Evolutionary conservation across 2,329 filamentous ascomycete genomes (phyloP), one percentile per base, ranked within the genome.

Genomic region (Dactylonectria macrodidyma): DNA sequence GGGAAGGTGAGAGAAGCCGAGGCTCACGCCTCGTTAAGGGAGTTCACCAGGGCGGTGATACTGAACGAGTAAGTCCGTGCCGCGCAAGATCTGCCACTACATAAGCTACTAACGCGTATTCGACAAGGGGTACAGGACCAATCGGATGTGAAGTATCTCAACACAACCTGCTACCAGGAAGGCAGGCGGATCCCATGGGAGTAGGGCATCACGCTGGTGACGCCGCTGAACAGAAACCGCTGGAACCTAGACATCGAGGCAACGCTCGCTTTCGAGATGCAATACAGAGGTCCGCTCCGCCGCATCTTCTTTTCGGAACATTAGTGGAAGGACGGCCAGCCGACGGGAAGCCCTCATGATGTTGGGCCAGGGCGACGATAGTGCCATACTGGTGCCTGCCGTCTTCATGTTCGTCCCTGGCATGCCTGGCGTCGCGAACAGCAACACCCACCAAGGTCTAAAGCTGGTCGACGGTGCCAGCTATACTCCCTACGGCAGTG

Each of bases 191-290:
- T 52, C 16, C 44, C 44, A n/a, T 46, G 44, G n/a, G 57, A 59
- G n/a, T 22, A n/a, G 1, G 57, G 41, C 44, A 34, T 51, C 33
- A 59, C 44, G 10, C 46, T 51, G n/a, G 56, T 59, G 57, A 46
- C 44, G 44, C 44, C 48, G 48, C 48, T 52, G 48, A 52, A 52
- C 7, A 26, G 48, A 5, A 52, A 52, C 24, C 48, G 48, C 24
- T 52, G 48, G 48, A 52, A 52, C 48, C 48, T 52, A 4, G 33
- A 16, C 48, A 7, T 52, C 5, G 48, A 52, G 48, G 48, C 48
- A 11, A 6, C 48, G 5, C 48, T 30, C 1, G 10, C 10, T 14
- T 52, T 52, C 48, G 8, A 26, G 22, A 30, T 12, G 22, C 4
- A 52, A 9, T 24, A 24, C 22, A 11, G 4, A 12, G 22, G 2